phyloP scores from a whole-genome alignment of 257 asterid species.

The Salvia hispanica region DNA sequence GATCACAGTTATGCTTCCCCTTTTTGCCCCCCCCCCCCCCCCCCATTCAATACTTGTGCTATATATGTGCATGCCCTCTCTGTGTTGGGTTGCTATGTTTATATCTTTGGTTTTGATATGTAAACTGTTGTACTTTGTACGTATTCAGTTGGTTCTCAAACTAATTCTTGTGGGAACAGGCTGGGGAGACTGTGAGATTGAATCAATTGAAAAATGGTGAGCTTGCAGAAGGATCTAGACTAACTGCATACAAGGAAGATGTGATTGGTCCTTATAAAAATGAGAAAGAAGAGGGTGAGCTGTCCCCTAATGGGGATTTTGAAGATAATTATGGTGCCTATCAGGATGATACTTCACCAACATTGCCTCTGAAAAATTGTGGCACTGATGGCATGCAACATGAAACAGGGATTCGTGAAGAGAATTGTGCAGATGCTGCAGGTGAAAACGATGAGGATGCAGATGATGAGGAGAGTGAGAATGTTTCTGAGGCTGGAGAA shows the following conservation, averaged over 20 bases:
- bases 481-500: conserved; percentile 75
- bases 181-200: conserved; percentile 42
- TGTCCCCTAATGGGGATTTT: conserved; percentile 76
- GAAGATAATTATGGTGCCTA: conserved; percentile 72
- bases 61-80: neutral
- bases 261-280: conserved; percentile 50
- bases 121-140: neutral
- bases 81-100: conserved; percentile 1
- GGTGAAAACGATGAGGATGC: conserved; percentile 69
- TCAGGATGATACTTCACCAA: conserved; percentile 50
- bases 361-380: conserved; percentile 41
- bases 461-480: conserved; percentile 81
- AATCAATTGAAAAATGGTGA: conserved; percentile 53
- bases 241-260: conserved; percentile 46
- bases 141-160: neutral
- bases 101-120: neutral
- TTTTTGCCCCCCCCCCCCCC: neutral
- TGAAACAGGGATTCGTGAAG: conserved; percentile 54
- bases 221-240: conserved; percentile 53
- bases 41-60: neutral
- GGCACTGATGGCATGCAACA: conserved; percentile 46
- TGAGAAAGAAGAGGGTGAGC: conserved; percentile 93
- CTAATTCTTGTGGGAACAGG: conserved; percentile 41
- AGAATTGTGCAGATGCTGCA: conserved; percentile 51
- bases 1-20: conserved; percentile 8